These are phyloP conservation scores for Letharia lupina DNA, from an alignment of 495 filamentous ascomycete species.

Conservation along the genomic window DNA sequence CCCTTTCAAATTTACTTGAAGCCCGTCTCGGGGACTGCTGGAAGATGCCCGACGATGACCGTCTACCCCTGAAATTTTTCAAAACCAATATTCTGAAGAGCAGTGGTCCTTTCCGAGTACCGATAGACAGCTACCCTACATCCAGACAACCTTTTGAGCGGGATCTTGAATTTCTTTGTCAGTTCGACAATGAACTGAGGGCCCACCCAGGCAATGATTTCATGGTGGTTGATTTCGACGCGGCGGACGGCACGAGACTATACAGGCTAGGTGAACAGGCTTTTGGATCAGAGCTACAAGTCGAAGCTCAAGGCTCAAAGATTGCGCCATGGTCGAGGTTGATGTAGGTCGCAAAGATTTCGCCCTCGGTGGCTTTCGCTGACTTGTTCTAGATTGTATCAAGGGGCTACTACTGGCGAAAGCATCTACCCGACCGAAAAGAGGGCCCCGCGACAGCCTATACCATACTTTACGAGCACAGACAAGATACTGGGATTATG, in stretches of 20 bases:
- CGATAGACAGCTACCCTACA: neutral
- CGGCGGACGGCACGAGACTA: slow-evolving; percentile 17
- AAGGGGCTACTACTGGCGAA: slow-evolving; percentile 24
- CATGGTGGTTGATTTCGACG: slow-evolving; percentile 23
- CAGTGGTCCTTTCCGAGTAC: slow-evolving; percentile 6
- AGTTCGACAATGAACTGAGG: slow-evolving; percentile 21
- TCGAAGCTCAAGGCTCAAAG: slow-evolving; percentile 13
- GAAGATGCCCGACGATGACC: slow-evolving; percentile 23
- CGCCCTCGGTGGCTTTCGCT: neutral
- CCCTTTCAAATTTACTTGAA: slow-evolving; percentile 10
- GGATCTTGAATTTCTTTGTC: slow-evolving; percentile 20
- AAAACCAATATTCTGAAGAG: slow-evolving; percentile 13
- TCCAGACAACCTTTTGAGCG: slow-evolving; percentile 12
- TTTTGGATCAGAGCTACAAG: slow-evolving; percentile 20
- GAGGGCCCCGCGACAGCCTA: slow-evolving; percentile 15
- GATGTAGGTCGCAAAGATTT: slow-evolving; percentile 12
- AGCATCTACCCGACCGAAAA: slow-evolving; percentile 16
- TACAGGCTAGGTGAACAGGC: slow-evolving; percentile 23
- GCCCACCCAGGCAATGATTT: slow-evolving; percentile 24
- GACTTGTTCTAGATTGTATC: slow-evolving; percentile 21
- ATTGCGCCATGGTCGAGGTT: slow-evolving; percentile 23
- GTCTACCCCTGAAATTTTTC: slow-evolving; percentile 23
- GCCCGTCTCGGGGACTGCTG: slow-evolving; percentile 21
- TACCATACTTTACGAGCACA: slow-evolving; percentile 24
- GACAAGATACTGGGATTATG: slow-evolving; percentile 22